Percentiles rank a stretch among this genome's conserved stretches.
phyloP scores from a whole-genome alignment of 1,284 basidiomycete genomes.

The Irpex sp. region DNA sequence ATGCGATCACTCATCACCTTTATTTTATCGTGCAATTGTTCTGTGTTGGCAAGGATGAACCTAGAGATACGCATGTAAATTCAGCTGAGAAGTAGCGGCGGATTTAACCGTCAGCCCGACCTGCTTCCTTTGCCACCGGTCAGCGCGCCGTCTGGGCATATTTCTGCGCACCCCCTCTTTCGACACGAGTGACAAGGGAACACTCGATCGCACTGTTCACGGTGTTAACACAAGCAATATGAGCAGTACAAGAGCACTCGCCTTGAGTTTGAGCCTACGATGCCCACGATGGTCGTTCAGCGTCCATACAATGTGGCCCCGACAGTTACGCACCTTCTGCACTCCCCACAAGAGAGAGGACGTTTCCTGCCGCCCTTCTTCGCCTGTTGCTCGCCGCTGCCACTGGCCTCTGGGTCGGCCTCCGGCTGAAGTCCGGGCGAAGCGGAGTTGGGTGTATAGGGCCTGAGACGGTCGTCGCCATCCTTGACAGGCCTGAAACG shows the following conservation, averaged over 20 bases:
- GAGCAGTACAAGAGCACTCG: conserved; percentile 17
- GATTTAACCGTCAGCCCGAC: conserved; percentile 14
- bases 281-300: neutral
- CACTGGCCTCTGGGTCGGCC: conserved; percentile 25
- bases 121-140: conserved; percentile 32
- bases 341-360: conserved; percentile 54
- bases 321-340: conserved; percentile 42
- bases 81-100: neutral
- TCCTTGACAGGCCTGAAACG: conserved; percentile 12
- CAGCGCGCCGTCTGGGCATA: conserved; percentile 54
- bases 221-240: conserved; percentile 5
- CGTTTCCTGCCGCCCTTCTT: conserved; percentile 38
- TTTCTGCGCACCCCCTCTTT: conserved; percentile 56
- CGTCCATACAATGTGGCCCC: neutral
- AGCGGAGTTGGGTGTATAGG: conserved; percentile 23
- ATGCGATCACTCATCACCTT: conserved; percentile 58
- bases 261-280: conserved; percentile 53
- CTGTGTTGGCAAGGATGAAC: conserved; percentile 70
- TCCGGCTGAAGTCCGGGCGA: conserved; percentile 25
- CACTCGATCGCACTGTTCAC: conserved; percentile 50
- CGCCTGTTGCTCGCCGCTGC: conserved; percentile 19
- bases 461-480: conserved; percentile 23
- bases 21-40: conserved; percentile 67
- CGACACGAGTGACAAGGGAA: conserved; percentile 61
- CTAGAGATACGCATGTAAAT: conserved; percentile 25